Conservation (phyloP, 305 asterid species). For the Lippia alba region DNA sequence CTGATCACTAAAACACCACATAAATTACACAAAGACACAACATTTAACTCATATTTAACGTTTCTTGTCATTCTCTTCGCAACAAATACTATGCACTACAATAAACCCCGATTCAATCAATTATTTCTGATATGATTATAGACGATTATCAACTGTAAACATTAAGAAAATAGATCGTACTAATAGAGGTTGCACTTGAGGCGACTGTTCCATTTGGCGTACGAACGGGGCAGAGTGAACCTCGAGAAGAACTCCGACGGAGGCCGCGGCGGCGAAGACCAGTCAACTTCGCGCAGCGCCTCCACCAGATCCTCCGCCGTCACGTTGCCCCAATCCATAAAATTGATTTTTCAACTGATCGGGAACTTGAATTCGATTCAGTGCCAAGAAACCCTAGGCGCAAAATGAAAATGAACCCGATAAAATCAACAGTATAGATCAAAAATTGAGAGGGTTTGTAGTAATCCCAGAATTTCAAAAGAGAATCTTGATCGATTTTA, state of each 20-base stretch:
- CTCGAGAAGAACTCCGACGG: constrained; percentile 80
- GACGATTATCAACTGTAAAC: not conserved
- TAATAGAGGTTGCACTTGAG: constrained; percentile 96
- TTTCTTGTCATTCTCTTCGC: not conserved
- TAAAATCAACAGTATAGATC: not conserved
- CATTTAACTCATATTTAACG: constrained; percentile 5
- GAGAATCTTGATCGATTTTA: constrained; percentile 7
- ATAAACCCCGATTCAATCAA: not conserved
- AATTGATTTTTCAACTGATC: constrained; percentile 16
- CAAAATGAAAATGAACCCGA: not conserved
- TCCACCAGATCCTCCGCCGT: constrained; percentile 92
- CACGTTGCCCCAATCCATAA: constrained; percentile 96
- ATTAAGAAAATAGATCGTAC: constrained; percentile 46
- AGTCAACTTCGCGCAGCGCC: constrained; percentile 92
- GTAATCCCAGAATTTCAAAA: not conserved
- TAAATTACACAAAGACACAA: constrained; percentile 4
- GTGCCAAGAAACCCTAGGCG: constrained; percentile 35
- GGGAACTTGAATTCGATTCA: constrained; percentile 14
- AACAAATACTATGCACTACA: not conserved
- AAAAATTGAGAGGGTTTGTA: constrained; percentile 8
- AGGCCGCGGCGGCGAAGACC: constrained; percentile 96
- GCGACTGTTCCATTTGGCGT: constrained; percentile 93
- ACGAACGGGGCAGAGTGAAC: constrained; percentile 90
- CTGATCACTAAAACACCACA: constrained; percentile 21
- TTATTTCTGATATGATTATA: not conserved